Conservation (phyloP, 768 basidiomycete genomes). For the Tulasnella calospora region DNA sequence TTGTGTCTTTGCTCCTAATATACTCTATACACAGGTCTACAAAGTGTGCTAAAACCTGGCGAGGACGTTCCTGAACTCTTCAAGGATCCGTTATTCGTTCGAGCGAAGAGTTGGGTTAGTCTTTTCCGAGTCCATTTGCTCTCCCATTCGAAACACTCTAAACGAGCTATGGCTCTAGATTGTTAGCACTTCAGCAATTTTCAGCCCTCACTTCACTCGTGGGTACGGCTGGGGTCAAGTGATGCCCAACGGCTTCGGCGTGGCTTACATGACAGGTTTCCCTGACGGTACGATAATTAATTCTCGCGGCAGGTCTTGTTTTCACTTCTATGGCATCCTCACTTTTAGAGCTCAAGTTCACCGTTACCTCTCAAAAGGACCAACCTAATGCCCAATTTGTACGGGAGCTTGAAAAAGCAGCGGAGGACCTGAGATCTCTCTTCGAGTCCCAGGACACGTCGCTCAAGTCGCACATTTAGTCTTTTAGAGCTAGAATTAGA, state of each 20-base stretch:
- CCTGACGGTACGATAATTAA: conserved; percentile 42
- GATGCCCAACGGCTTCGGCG: conserved; percentile 88
- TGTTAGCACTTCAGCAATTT: conserved; percentile 83
- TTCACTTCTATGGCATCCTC: background rate
- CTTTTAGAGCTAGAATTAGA: background rate
- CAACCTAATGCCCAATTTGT: conserved; percentile 75
- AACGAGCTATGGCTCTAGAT: background rate
- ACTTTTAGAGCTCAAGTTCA: conserved; percentile 58
- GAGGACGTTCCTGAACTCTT: conserved; percentile 68
- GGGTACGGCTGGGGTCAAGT: conserved; percentile 96
- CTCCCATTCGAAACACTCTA: background rate
- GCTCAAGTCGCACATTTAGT: background rate
- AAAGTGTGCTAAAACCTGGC: conserved; percentile 55
- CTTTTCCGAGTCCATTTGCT: background rate
- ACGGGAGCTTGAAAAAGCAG: conserved; percentile 58
- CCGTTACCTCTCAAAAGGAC: conserved; percentile 78
- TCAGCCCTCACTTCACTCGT: conserved; percentile 68
- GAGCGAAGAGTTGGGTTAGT: conserved; percentile 70
- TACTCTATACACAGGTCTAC: conserved; percentile 50
- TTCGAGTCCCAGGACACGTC: conserved; percentile 33
- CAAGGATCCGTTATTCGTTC: conserved; percentile 64
- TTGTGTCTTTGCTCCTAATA: background rate
- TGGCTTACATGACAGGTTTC: conserved; percentile 85
- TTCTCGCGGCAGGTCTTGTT: background rate
- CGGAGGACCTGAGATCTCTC: conserved; percentile 66